Evolutionary conservation across 495 filamentous ascomycete genomes (phyloP).

Genomic region (Aspergillus campestris): DNA sequence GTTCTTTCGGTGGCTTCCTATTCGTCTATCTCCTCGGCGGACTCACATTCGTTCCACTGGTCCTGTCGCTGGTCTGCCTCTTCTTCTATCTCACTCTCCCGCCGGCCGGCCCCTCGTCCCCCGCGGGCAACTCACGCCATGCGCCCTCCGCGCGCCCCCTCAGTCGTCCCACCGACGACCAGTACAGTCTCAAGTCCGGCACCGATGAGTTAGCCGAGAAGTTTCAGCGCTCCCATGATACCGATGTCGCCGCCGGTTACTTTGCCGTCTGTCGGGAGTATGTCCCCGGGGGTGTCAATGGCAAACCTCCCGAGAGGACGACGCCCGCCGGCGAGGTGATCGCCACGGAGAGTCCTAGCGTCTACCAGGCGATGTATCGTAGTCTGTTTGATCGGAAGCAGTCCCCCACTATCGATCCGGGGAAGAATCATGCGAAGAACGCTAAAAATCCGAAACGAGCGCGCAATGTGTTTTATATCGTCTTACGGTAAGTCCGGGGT

Average conservation of each 20-base stretch:
- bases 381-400: conserved; percentile 88
- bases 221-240: conserved; percentile 51
- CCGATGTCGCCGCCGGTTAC: conserved; percentile 86
- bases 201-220: conserved; percentile 45
- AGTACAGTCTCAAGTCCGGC: conserved; percentile 39
- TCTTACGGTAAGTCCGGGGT: conserved; percentile 56
- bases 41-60: conserved; percentile 76
- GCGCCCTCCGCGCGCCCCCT: conserved; percentile 4
- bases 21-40: conserved; percentile 81
- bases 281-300: conserved; percentile 80
- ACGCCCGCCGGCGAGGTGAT: conserved; percentile 68
- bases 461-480: conserved; percentile 89
- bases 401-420: conserved; percentile 38
- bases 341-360: conserved; percentile 72
- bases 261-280: conserved; percentile 94
- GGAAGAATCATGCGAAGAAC: conserved; percentile 46
- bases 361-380: conserved; percentile 96
- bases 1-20: conserved; percentile 60
- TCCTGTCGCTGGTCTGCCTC: conserved; percentile 54
- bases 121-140: conserved; percentile 18
- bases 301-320: conserved; percentile 77
- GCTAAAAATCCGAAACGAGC: conserved; percentile 63
- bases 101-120: conserved; percentile 14
- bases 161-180: conserved; percentile 36
- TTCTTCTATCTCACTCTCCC: conserved; percentile 66